Conservation (phyloP, 2,329 filamentous ascomycete species). For the Fusarium anguioides region DNA sequence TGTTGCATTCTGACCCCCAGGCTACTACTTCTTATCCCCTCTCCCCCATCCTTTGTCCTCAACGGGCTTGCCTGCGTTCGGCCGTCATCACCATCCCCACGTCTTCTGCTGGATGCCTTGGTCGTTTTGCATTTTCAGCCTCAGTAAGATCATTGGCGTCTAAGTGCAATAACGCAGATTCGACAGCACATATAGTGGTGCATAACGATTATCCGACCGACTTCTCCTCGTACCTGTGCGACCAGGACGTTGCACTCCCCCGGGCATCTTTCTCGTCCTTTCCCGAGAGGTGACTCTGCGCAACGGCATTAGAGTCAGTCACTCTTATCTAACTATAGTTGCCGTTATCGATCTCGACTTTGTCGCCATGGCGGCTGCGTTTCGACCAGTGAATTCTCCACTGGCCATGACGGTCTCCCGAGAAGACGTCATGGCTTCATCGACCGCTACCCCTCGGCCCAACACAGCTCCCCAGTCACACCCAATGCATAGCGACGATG, state of each 20-base stretch:
- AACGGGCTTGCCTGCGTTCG: constrained; percentile 31
- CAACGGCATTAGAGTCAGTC: constrained; percentile 23
- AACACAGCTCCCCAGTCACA: constrained; percentile 51
- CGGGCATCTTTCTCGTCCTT: constrained; percentile 20
- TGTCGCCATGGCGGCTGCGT: constrained; percentile 60
- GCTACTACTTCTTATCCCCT: constrained; percentile 39
- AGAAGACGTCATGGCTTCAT: constrained; percentile 54
- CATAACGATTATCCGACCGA: constrained; percentile 32
- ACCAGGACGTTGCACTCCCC: constrained; percentile 28
- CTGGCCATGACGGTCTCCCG: constrained; percentile 48
- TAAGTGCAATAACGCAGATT: constrained; percentile 29
- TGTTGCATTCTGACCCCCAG: constrained; percentile 19
- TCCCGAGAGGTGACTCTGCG: constrained; percentile 18
- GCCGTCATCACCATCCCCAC: constrained; percentile 40
- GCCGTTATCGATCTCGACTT: constrained; percentile 16
- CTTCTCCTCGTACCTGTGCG: constrained; percentile 37
- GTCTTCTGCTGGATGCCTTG: constrained; percentile 25
- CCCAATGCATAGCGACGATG: constrained; percentile 55
- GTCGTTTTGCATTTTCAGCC: constrained; percentile 45
- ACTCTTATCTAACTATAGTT: constrained; percentile 18
- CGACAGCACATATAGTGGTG: constrained; percentile 27
- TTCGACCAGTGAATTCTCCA: constrained; percentile 61
- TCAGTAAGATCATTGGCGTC: constrained; percentile 38
- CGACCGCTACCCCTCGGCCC: constrained; percentile 51
- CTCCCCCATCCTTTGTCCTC: constrained; percentile 20